A percentile compares a stretch with the other conserved stretches of the same genome.
Conservation (phyloP, 2,329 filamentous ascomycete genomes). For the Thelonectria blattea region DNA sequence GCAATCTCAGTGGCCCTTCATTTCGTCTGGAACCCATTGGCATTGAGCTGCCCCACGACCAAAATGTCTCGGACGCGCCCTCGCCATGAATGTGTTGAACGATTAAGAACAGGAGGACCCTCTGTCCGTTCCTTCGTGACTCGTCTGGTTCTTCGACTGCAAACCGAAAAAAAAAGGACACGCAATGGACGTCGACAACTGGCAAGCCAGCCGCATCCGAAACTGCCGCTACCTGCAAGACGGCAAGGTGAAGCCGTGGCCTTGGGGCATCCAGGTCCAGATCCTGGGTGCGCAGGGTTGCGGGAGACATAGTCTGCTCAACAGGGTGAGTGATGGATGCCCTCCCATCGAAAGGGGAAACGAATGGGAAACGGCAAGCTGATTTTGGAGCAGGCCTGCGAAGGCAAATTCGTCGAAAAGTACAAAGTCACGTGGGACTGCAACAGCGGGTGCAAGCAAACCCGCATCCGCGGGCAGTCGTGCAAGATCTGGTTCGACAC, state of each 20-base stretch:
- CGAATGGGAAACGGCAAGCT: no score
- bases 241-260: slow-evolving; percentile 20
- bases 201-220: slow-evolving; percentile 25
- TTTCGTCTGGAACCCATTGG: slow-evolving; percentile 4
- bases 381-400: slow-evolving; percentile 14
- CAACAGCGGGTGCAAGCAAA: slow-evolving; percentile 16
- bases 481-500: slow-evolving; percentile 24
- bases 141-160: not conserved
- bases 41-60: not conserved
- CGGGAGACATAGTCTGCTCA: slow-evolving; percentile 18
- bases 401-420: slow-evolving; percentile 13
- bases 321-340: no score
- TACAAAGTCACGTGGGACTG: slow-evolving; percentile 2
- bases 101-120: slow-evolving; percentile 9
- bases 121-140: not conserved
- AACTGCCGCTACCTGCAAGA: slow-evolving; percentile 25
- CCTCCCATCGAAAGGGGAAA: no score
- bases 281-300: slow-evolving; percentile 25
- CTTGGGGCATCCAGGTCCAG: slow-evolving; percentile 28
- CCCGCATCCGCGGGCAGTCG: slow-evolving; percentile 14
- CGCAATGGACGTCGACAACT: slow-evolving; percentile 26
- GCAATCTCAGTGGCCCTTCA: slow-evolving; percentile 1
- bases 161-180: slow-evolving; percentile 1
- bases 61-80: slow-evolving; percentile 12
- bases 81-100: not conserved